phyloP scores from a whole-genome alignment of 2,329 filamentous ascomycete species.

The Verticillium albo-atrum region DNA sequence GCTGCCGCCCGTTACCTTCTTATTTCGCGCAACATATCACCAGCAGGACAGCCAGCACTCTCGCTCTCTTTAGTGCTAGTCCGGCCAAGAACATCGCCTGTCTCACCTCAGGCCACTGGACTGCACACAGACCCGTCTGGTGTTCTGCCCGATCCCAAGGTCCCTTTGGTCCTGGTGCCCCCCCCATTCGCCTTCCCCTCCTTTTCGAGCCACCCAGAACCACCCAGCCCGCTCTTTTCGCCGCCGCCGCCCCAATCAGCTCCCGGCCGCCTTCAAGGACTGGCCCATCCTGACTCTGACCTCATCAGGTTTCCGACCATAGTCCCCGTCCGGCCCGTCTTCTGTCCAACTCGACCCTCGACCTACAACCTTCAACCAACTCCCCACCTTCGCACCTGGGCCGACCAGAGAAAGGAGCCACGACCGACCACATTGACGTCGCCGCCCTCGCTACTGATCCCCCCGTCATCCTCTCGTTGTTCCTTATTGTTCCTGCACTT shows the following conservation, averaged over 20 bases:
- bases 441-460: neutral
- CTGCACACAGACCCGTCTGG: conserved; percentile 1
- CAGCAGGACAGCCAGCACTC: neutral
- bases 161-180: neutral
- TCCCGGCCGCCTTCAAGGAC: neutral
- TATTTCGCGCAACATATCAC: neutral
- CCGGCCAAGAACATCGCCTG: conserved; percentile 1
- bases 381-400: neutral
- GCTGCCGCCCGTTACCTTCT: neutral
- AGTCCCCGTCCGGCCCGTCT: conserved; percentile 1
- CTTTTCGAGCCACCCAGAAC: conserved; percentile 1
- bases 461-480: conserved; percentile 1
- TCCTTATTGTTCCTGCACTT: conserved; percentile 1
- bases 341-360: neutral
- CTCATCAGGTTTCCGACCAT: conserved; percentile 1
- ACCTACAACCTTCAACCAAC: neutral
- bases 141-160: neutral
- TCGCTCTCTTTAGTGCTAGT: neutral
- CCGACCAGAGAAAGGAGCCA: conserved; percentile 4
- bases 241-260: conserved; percentile 1
- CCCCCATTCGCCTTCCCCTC: conserved; percentile 2
- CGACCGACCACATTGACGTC: conserved; percentile 3
- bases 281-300: conserved; percentile 2
- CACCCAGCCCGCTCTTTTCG: conserved; percentile 1
- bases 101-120: conserved; percentile 2